Evolutionary conservation across 768 basidiomycete genomes (phyloP).

Genomic region (Termitomyces sp.): DNA sequence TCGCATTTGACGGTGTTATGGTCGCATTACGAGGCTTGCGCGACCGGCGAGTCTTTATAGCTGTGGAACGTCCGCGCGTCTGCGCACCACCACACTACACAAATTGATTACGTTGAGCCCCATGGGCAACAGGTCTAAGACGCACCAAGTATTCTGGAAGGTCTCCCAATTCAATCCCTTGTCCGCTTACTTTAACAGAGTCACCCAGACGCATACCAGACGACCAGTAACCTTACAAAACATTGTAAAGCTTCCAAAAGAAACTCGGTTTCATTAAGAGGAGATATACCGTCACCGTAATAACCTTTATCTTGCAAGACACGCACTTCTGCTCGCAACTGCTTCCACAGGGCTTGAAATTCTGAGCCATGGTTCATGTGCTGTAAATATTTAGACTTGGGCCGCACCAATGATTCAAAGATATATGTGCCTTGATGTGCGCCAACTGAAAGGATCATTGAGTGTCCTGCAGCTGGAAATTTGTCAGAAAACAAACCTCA

Average conservation of each 20-base stretch:
- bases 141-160: slow-evolving; percentile 76
- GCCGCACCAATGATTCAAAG: neutral
- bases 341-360: slow-evolving; percentile 73
- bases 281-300: slow-evolving; percentile 67
- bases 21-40: slow-evolving; percentile 19
- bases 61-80: slow-evolving; percentile 50
- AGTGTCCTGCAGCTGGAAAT: slow-evolving; percentile 7
- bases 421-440: slow-evolving; percentile 61
- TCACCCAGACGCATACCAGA: slow-evolving; percentile 68
- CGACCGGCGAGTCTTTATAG: slow-evolving; percentile 36
- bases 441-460: slow-evolving; percentile 48
- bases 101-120: neutral
- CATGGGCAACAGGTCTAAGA: neutral
- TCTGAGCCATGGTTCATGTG: slow-evolving; percentile 77
- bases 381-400: slow-evolving; percentile 26
- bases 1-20: slow-evolving; percentile 48
- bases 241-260: neutral
- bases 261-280: neutral
- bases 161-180: slow-evolving; percentile 48
- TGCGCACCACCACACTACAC: slow-evolving; percentile 78
- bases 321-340: slow-evolving; percentile 59
- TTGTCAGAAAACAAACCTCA: slow-evolving; percentile 46
- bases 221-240: slow-evolving; percentile 69
- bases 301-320: slow-evolving; percentile 72
- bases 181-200: slow-evolving; percentile 33